Conservation (phyloP, 441 rosid genomes). For the Populus hybrid region DNA sequence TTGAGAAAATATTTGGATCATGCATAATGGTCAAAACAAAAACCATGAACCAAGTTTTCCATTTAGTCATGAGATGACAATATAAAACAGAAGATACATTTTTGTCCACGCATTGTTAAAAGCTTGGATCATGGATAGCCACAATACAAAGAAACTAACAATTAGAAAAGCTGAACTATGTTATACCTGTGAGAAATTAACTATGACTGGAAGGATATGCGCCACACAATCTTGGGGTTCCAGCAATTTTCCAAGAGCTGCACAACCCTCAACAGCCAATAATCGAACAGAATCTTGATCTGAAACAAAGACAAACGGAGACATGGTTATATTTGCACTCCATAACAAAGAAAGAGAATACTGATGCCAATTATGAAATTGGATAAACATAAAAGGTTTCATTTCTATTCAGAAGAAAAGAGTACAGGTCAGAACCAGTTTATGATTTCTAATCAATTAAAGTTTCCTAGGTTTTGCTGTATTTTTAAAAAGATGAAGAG, state of each 20-base stretch:
- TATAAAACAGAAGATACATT: not conserved
- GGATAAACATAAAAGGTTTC: not conserved
- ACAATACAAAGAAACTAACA: not conserved
- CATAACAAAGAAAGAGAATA: not conserved
- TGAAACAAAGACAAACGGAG: constrained; percentile 31
- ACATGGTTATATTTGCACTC: not conserved
- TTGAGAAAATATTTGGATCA: constrained; percentile 14
- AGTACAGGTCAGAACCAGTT: not conserved
- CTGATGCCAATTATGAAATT: not conserved
- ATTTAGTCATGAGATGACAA: constrained; percentile 1
- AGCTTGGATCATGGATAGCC: not conserved
- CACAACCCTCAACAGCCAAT: constrained; percentile 95
- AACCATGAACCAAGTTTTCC: not conserved
- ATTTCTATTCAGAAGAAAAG: not conserved
- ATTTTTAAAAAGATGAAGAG: not conserved
- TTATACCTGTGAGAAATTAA: constrained; percentile 83
- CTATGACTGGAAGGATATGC: constrained; percentile 82
- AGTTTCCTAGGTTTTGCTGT: not conserved
- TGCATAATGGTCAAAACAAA: not conserved
- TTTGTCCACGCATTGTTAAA: not conserved
- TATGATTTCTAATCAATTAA: not conserved
- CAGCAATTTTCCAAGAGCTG: constrained; percentile 90
- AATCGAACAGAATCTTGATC: constrained; percentile 97
- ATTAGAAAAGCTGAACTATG: not conserved
- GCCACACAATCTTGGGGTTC: constrained; percentile 83